Evolutionary conservation across 352 stramenopile species (phyloP).

Genomic region (Aphanomyces stellatus): DNA sequence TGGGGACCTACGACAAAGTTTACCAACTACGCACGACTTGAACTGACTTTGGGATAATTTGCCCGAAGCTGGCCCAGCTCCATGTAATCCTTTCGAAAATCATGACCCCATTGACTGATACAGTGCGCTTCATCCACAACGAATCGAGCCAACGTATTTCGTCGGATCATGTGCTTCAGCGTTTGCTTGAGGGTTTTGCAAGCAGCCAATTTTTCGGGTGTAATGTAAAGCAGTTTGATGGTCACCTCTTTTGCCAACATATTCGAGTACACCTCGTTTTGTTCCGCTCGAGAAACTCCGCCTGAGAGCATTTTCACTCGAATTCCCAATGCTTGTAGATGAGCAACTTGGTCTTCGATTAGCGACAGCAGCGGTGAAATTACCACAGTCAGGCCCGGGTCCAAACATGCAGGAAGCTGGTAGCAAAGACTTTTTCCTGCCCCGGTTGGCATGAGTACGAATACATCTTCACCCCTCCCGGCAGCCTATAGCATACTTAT

Average conservation of each 20-base stretch:
- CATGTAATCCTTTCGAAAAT: slow-evolving; percentile 30
- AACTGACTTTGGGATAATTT: slow-evolving; percentile 28
- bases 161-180: neutral
- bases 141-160: slow-evolving; percentile 11
- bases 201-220: slow-evolving; percentile 13
- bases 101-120: slow-evolving; percentile 28
- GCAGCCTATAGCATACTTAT: neutral
- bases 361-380: slow-evolving; percentile 19
- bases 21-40: no score
- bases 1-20: slow-evolving; percentile 21
- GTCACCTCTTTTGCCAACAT: neutral
- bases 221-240: slow-evolving; percentile 21
- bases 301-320: neutral
- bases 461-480: slow-evolving; percentile 15
- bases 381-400: slow-evolving; percentile 13
- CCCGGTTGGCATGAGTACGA: slow-evolving; percentile 20
- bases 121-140: slow-evolving; percentile 33
- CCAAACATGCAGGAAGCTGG: slow-evolving; percentile 15
- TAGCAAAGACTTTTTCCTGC: slow-evolving; percentile 17
- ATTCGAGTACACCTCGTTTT: neutral
- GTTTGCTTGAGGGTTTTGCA: neutral
- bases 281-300: neutral
- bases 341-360: slow-evolving; percentile 18
- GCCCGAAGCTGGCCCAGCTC: slow-evolving; percentile 32
- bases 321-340: neutral